phyloP scores from a whole-genome alignment of 1,139 yeast genomes.

The Debaryomyces fabryi region DNA sequence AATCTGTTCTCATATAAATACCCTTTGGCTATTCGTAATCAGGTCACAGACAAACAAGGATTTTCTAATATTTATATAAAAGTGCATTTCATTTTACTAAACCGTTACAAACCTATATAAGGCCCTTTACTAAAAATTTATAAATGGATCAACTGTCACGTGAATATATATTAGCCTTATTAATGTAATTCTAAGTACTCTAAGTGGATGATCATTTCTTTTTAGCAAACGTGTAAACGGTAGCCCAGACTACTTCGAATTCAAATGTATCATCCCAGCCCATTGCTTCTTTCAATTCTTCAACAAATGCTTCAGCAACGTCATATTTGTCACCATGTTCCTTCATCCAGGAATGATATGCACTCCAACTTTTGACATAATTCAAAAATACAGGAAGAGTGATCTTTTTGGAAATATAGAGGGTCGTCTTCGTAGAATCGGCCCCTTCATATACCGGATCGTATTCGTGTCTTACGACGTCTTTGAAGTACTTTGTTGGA shows the following conservation, averaged over 20 bases:
- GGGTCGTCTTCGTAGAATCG: slow-evolving; percentile 29
- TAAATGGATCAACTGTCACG: not conserved
- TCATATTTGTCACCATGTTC: slow-evolving; percentile 34
- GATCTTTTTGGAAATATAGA: slow-evolving; percentile 43
- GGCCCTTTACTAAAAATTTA: slow-evolving; percentile 2
- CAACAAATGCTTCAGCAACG: slow-evolving; percentile 44
- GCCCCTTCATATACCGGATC: slow-evolving; percentile 34
- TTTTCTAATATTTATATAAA: not conserved
- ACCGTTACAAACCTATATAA: not conserved
- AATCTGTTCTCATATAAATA: not conserved
- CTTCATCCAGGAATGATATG: slow-evolving; percentile 67
- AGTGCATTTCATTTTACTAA: not conserved
- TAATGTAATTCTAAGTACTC: not conserved
- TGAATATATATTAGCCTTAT: not conserved
- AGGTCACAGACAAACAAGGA: not conserved
- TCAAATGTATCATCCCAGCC: slow-evolving; percentile 49
- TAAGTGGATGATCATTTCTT: slow-evolving; percentile 16
- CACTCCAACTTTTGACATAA: slow-evolving; percentile 69
- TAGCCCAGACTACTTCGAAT: slow-evolving; percentile 59
- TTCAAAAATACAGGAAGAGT: slow-evolving; percentile 46
- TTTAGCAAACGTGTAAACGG: slow-evolving; percentile 53
- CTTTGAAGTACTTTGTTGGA: slow-evolving; percentile 41
- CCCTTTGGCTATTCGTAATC: not conserved
- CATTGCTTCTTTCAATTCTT: slow-evolving; percentile 41
- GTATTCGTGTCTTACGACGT: slow-evolving; percentile 43